These are phyloP conservation scores for Botrytis aclada DNA, from an alignment of 2,329 filamentous ascomycete species.

Conservation along the genomic window DNA sequence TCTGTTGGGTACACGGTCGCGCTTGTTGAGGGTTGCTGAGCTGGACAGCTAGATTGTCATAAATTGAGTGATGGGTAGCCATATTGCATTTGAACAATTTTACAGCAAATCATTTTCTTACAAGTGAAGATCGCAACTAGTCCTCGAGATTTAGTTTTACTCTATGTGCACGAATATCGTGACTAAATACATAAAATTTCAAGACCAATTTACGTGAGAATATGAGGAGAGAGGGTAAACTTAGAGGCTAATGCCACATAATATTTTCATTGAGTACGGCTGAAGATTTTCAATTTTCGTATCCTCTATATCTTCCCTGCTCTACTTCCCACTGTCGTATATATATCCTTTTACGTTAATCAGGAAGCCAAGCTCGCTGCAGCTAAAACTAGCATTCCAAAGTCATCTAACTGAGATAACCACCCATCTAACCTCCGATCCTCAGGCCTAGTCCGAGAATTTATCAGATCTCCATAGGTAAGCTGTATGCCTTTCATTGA, in stretches of 20 bases:
- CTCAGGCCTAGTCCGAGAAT: neutral
- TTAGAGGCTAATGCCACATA: neutral
- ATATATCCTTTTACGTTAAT: neutral
- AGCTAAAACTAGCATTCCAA: conserved; percentile 25
- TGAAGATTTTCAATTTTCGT: neutral
- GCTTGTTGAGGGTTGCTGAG: neutral
- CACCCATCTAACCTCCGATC: conserved; percentile 23
- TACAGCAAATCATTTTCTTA: neutral
- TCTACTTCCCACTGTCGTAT: neutral
- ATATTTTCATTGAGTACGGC: neutral
- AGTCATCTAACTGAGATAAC: conserved; percentile 24
- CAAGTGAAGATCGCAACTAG: neutral
- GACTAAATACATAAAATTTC: neutral
- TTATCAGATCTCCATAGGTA: conserved; percentile 24
- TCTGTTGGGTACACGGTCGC: no score
- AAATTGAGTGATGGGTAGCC: neutral
- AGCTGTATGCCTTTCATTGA: neutral
- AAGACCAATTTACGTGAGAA: neutral
- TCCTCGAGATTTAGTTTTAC: neutral
- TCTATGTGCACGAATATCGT: neutral
- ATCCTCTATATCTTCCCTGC: neutral
- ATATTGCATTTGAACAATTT: neutral
- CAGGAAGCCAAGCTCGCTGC: conserved; percentile 17
- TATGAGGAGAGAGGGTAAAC: neutral
- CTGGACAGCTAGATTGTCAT: neutral